phyloP scores from a whole-genome alignment of 2,329 filamentous ascomycete genomes.

The Penicillium hesseltinei region DNA sequence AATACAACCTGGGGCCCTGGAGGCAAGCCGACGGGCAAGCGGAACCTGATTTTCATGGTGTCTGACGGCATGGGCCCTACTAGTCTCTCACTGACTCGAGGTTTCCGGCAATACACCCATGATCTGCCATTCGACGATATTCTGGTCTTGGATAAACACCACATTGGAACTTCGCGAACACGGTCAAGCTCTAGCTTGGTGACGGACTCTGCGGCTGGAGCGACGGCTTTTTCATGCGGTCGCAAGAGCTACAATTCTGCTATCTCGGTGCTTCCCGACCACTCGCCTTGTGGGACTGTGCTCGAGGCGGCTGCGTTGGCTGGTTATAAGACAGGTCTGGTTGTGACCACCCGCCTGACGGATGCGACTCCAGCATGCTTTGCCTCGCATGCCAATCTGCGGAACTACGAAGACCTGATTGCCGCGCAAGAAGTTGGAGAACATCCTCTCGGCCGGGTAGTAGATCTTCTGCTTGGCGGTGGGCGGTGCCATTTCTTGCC shows the following conservation, averaged over 20 bases:
- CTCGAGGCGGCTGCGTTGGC: slow-evolving; percentile 90
- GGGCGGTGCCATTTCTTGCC: slow-evolving; percentile 91
- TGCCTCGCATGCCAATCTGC: slow-evolving; percentile 77
- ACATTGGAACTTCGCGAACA: slow-evolving; percentile 87
- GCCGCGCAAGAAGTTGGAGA: slow-evolving; percentile 89
- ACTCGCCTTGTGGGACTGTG: slow-evolving; percentile 83
- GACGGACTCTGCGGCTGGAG: slow-evolving; percentile 94
- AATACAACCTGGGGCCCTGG: slow-evolving; percentile 37
- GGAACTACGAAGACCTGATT: slow-evolving; percentile 83
- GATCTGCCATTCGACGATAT: slow-evolving; percentile 72
- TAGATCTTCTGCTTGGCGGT: slow-evolving; percentile 90
- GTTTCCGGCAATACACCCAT: slow-evolving; percentile 75
- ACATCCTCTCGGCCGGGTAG: slow-evolving; percentile 78
- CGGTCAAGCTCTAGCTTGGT: slow-evolving; percentile 80
- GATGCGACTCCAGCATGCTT: slow-evolving; percentile 97
- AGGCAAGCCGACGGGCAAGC: slow-evolving; percentile 62
- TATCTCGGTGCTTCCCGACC: slow-evolving; percentile 83
- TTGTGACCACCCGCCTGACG: slow-evolving; percentile 91
- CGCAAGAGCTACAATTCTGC: slow-evolving; percentile 96
- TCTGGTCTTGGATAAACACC: slow-evolving; percentile 78
- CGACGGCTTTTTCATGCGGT: slow-evolving; percentile 91
- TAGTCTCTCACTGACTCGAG: slow-evolving; percentile 79
- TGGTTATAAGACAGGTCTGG: slow-evolving; percentile 88
- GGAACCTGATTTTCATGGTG: slow-evolving; percentile 98
- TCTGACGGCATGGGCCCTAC: slow-evolving; percentile 98